Percentiles rank a stretch among this genome's conserved stretches.
Evolutionary conservation across 2,329 filamentous ascomycete species (phyloP).

Genomic region (Aspergillus novoparasiticus): DNA sequence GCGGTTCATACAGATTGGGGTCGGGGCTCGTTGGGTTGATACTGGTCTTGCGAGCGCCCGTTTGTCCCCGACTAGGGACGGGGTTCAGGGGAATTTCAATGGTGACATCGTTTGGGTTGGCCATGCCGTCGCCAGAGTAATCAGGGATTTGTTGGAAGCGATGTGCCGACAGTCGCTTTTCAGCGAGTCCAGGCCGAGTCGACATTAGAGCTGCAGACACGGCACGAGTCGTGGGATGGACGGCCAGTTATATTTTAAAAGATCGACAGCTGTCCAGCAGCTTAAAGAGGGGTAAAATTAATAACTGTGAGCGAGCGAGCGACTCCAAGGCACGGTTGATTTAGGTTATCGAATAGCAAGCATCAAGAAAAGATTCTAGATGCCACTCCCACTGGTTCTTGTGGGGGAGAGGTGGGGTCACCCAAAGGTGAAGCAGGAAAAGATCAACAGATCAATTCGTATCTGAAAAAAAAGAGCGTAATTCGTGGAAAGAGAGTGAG

Average conservation of each 20-base stretch:
- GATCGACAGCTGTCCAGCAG: constrained; percentile 6
- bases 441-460: background rate
- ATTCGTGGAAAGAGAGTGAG: background rate
- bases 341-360: constrained; percentile 3
- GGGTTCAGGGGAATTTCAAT: constrained; percentile 65
- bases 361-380: constrained; percentile 2
- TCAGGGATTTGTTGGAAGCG: constrained; percentile 48
- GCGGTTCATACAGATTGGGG: constrained; percentile 34
- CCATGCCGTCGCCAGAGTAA: constrained; percentile 41
- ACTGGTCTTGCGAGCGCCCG: constrained; percentile 46
- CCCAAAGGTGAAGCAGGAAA: background rate
- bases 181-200: constrained; percentile 35
- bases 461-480: background rate
- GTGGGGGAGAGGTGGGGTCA: constrained; percentile 7
- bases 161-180: constrained; percentile 48
- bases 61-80: constrained; percentile 53
- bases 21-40: constrained; percentile 32
- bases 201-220: constrained; percentile 29
- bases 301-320: background rate
- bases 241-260: background rate
- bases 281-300: constrained; percentile 1
- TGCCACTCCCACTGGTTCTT: constrained; percentile 1
- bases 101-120: constrained; percentile 55
- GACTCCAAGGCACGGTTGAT: background rate
- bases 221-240: background rate